Evolutionary conservation across 176 grass and related monocot species (phyloP).

Genomic region (Themeda triandra): DNA sequence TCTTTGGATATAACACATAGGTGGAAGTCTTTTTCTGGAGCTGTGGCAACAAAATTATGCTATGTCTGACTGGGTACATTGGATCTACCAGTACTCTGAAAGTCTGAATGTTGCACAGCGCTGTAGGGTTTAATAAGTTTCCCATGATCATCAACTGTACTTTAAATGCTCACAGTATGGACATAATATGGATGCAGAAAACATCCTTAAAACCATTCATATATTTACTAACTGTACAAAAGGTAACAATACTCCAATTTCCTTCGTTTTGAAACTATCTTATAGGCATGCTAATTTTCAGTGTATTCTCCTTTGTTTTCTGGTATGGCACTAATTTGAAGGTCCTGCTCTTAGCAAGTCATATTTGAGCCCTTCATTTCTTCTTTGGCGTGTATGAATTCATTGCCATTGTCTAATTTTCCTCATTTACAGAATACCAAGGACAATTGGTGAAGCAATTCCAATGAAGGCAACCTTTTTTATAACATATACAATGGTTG

Average conservation of each 20-base stretch:
- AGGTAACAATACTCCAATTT: not conserved
- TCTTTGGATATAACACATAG: not conserved
- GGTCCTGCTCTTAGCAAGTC: not conserved
- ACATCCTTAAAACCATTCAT: not conserved
- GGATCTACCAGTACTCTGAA: not conserved
- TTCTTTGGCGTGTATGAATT: conserved; percentile 10
- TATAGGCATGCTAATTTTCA: not conserved
- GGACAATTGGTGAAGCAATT: conserved; percentile 73
- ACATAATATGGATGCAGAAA: not conserved
- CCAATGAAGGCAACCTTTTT: conserved; percentile 99
- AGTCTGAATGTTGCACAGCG: not conserved
- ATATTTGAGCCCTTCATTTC: conserved; percentile 11
- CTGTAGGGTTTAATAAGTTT: not conserved
- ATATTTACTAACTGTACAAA: not conserved
- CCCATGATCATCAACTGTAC: not conserved
- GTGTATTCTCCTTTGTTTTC: not conserved
- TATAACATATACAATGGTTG: conserved; percentile 96
- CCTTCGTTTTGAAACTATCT: not conserved
- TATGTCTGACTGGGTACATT: not conserved
- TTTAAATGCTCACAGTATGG: not conserved
- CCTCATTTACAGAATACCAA: conserved; percentile 64
- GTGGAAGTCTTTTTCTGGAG: not conserved
- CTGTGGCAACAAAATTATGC: not conserved
- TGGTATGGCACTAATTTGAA: conserved; percentile 5
- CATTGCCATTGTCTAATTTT: not conserved